Base-by-base conservation (phyloP, 2,329 filamentous ascomycete genomes). In the Fusarium chuoi region DNA sequence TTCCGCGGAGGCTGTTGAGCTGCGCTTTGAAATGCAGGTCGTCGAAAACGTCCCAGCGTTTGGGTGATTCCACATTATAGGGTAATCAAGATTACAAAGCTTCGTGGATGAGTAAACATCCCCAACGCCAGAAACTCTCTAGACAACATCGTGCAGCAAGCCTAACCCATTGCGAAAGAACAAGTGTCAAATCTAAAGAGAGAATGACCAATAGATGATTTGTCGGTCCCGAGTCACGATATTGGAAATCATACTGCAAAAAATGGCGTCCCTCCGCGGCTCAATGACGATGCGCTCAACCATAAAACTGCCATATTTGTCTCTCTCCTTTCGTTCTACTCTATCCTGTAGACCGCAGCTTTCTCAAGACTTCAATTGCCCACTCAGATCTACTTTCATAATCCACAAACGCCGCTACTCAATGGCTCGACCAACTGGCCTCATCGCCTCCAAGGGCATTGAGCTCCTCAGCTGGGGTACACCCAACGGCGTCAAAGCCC, bases 381-480 rank as follows among this genome's bases (percentile, higher is more conserved):
- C 24, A 57, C 22, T 36, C 22, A 60, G 7, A 48, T 9, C 22
- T 11, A 4, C 33, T 22, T 15, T 4, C n/a, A 49, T 10, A 26
- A 13, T 17, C 7, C 7, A 30, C 17, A 36, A 36, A 10, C 56
- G 39, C n/a, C 62, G 17, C 24, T 65, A 68, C 42, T 68, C 71
- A 57, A 81, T 82, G 80, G 65, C 79, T 46, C 79, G 79, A 63
- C 79, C 81, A 22, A 89, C 85, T 11, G 89, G 90, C 64, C 83
- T 91, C 67, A 88, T 90, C 73, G 89, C 89, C 75, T 89, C 85
- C 73, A 88, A 87, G 58, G 90, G 90, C 81, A 90, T 92, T 68
- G 90, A 92, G 83, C 86, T 92, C 68, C 83, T 92, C 38, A 92
- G 90, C 1, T 88, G 84, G 71, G 83, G 82, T 49, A 88, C 87